Base-by-base conservation (phyloP, 2,329 filamentous ascomycete species). In the Hymenotorrendiella dingleyae region DNA sequence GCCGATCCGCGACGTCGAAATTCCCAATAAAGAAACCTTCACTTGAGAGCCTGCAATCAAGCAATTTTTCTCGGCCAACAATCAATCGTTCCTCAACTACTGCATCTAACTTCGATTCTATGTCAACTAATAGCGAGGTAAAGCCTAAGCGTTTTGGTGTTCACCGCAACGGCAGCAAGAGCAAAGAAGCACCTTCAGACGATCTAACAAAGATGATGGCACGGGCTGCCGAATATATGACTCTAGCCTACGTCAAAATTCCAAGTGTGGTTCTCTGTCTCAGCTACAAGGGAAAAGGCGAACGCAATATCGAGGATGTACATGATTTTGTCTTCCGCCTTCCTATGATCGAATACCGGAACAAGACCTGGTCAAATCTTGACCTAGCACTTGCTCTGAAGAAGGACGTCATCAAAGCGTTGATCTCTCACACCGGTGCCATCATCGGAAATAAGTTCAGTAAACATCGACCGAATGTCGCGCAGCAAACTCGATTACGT, bases 291-390 rank as follows among this genome's bases (percentile, higher is more conserved):
- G 93, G 94, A 59, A 94, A 89, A 62, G 88, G 90, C 33, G 87
- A 94, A 52, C 87, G 90, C 60, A 98, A 97, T 58, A 76, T 98
- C 44, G 89, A 96, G 67, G 94, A 98, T 64, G 84, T 98, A 12
- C 91, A 98, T 65, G 84, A 97, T 60, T 94, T 98, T 54, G 93
- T 98, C 36, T 98, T 98, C 76, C 82, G 88, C 24, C 79, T 98
- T 67, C 93, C 93, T 3, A 84, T 86, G 2, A 82, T 98, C 35
- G 93, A 98, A 63, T 97, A 95, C 68, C 81, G 88, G 50, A 98
- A 98, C 73, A 98, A 98, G 71, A 97, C 90, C 7, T 98, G 93
- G 93, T 96, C 89, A 6, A 98, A 97, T 62, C 76, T 98, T 6
- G 93, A 98, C 59, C 78, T 98, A 8, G 90, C 91, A 1, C 73